phyloP scores from a whole-genome alignment of 202 grass and related monocot genomes.

The Zizania palustris region DNA sequence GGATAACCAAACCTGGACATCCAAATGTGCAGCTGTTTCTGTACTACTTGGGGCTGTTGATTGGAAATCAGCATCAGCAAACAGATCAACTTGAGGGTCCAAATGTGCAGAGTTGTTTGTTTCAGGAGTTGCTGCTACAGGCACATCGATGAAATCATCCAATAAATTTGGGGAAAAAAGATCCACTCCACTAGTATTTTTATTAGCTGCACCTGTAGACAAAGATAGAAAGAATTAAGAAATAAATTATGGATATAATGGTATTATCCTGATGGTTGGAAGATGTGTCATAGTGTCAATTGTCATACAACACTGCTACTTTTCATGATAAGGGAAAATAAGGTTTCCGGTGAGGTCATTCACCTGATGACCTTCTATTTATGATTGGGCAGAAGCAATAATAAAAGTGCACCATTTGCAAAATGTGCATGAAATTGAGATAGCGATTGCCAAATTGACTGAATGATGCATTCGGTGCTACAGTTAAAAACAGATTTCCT shows the following conservation, averaged over 20 bases:
- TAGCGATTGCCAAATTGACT: neutral
- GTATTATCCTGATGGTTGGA: neutral
- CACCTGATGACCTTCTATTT: constrained; percentile 14
- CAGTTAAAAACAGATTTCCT: neutral
- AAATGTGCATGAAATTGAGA: constrained; percentile 21
- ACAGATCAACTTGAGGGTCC: constrained; percentile 68
- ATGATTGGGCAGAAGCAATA: constrained; percentile 31
- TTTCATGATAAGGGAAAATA: neutral
- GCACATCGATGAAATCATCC: constrained; percentile 64
- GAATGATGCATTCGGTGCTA: constrained; percentile 29
- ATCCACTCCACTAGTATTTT: constrained; percentile 56
- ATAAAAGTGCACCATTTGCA: constrained; percentile 3
- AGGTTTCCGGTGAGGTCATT: neutral
- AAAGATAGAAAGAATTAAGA: constrained; percentile 23
- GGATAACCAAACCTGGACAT: constrained; percentile 62
- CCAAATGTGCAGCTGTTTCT: constrained; percentile 44
- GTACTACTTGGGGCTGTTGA: constrained; percentile 54
- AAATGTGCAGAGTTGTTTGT: constrained; percentile 20
- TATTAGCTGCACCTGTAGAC: constrained; percentile 58
- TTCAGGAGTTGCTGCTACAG: constrained; percentile 50
- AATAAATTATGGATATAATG: neutral
- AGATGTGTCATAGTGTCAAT: too few relatives aligned
- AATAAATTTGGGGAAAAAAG: constrained; percentile 86
- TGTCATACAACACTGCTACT: neutral
- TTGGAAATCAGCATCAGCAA: constrained; percentile 91